Conservation (phyloP, 1,284 basidiomycete species). For the Ustilago vetiveriae region DNA sequence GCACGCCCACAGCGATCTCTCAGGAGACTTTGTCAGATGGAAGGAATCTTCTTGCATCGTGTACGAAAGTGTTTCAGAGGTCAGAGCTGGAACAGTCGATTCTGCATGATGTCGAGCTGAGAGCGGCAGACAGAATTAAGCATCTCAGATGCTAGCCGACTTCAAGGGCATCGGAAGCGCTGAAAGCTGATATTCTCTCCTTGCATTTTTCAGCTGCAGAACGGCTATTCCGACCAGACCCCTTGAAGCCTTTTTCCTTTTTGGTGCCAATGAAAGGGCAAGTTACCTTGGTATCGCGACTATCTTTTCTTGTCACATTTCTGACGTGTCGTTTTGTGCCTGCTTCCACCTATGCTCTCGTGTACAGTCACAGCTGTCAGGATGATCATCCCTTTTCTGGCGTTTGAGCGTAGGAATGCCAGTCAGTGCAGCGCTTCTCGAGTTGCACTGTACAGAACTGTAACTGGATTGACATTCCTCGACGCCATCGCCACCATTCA, state of each 20-base stretch:
- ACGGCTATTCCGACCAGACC: slow-evolving; percentile 13
- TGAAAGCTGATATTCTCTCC: background rate
- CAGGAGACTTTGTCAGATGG: too few relatives aligned
- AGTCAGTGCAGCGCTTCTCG: background rate
- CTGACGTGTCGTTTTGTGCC: background rate
- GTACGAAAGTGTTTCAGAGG: too few relatives aligned
- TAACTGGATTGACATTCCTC: slow-evolving; percentile 13
- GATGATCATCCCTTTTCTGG: background rate
- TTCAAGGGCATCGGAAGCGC: too few relatives aligned
- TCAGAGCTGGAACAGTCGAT: too few relatives aligned
- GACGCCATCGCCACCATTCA: too few relatives aligned
- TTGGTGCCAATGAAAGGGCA: too few relatives aligned
- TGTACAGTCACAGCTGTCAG: background rate
- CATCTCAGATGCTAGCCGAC: slow-evolving; percentile 7
- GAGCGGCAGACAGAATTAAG: background rate
- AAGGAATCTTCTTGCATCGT: too few relatives aligned
- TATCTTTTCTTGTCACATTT: too few relatives aligned
- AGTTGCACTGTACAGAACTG: background rate
- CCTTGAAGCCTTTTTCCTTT: slow-evolving; percentile 1
- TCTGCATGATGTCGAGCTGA: too few relatives aligned
- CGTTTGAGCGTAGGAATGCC: background rate
- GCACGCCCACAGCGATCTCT: too few relatives aligned
- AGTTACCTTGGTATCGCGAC: too few relatives aligned
- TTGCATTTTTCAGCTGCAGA: slow-evolving; percentile 4
- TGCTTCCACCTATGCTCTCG: background rate